Evolutionary conservation across 257 asterid species (phyloP), one percentile per base, ranked within the genome.

Genomic region (Misopates orontium): DNA sequence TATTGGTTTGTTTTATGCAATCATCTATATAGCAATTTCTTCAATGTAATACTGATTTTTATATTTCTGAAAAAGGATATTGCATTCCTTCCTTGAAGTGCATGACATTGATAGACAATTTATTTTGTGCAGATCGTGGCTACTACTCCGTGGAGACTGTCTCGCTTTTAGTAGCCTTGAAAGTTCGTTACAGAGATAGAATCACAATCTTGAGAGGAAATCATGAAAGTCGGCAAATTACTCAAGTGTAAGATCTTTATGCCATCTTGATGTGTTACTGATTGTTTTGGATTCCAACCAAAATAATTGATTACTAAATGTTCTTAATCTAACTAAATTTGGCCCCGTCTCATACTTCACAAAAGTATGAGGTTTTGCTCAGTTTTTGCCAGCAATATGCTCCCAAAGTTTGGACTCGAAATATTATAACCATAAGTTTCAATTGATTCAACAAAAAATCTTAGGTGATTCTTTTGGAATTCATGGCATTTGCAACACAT

Each of bases 121-220:
- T 56, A 50, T 70, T 71, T 50, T 59, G 66, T 81, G 89, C 97
- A 92, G 98, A 92, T 75, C 98, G 98, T 75, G 98, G 97, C 47
- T 92, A 92, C 87, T 92, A 92, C 77, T 92, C 97, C 0, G 97
- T 92, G 87, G 97, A 92, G 86, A 92, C 98, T 9, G 98, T 92
- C 80, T 70, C 97, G 8, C 96, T 92, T 63, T 82, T 92, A 70
- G 98, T 92, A 80, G 95, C 98, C 70, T 71, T 89, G 77, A 92
- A 92, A 85, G 98, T 92, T 74, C 97, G 97, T 32, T 84, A 92
- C 71, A 87, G 97, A 75, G 98, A 92, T 73, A 85, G 98, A 83
- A 78, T 92, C 83, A 92, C 98, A 64, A 92, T 92, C 74, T 95
- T 92, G 40, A 82, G 96, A 73, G 97, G 97, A 85, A 92, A 89